phyloP scores from a whole-genome alignment of 108 stramenopile genomes.

The Craspedostauros australis region DNA sequence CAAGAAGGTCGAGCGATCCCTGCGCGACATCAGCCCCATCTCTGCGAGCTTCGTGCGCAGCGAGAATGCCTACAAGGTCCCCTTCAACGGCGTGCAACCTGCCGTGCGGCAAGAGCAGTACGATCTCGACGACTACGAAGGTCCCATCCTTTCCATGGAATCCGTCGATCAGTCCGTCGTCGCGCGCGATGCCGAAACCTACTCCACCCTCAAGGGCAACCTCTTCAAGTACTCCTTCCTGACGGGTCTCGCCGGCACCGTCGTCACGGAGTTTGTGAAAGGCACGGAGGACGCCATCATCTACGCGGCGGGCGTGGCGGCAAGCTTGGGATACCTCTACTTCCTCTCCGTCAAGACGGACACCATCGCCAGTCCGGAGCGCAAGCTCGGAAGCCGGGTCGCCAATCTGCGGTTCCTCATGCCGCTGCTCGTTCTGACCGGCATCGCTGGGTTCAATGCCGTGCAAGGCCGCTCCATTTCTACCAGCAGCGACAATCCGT shows the following conservation, averaged over 20 bases:
- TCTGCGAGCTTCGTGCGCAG: constrained; percentile 58
- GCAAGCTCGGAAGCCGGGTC: constrained; percentile 42
- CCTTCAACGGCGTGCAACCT: constrained; percentile 9
- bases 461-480: constrained; percentile 35
- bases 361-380: constrained; percentile 42
- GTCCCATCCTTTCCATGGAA: constrained; percentile 32
- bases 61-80: constrained; percentile 78
- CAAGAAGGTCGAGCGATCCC: constrained; percentile 41
- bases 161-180: constrained; percentile 42
- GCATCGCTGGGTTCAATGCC: constrained; percentile 55
- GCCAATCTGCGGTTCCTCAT: constrained; percentile 66
- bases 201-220: constrained; percentile 46
- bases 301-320: constrained; percentile 54
- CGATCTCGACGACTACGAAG: constrained; percentile 52
- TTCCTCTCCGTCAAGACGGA: constrained; percentile 77
- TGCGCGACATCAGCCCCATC: constrained; percentile 57
- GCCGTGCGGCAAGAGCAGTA: constrained; percentile 28
- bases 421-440: constrained; percentile 58
- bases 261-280: constrained; percentile 35
- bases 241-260: constrained; percentile 46
- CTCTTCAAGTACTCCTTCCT: constrained; percentile 51
- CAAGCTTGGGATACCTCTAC: constrained; percentile 63
- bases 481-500: constrained; percentile 22
- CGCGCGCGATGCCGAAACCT: constrained; percentile 34
- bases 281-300: constrained; percentile 58